These are phyloP conservation scores for Amanita rimosa DNA, from an alignment of 768 basidiomycete genomes.

Conservation along the genomic window DNA sequence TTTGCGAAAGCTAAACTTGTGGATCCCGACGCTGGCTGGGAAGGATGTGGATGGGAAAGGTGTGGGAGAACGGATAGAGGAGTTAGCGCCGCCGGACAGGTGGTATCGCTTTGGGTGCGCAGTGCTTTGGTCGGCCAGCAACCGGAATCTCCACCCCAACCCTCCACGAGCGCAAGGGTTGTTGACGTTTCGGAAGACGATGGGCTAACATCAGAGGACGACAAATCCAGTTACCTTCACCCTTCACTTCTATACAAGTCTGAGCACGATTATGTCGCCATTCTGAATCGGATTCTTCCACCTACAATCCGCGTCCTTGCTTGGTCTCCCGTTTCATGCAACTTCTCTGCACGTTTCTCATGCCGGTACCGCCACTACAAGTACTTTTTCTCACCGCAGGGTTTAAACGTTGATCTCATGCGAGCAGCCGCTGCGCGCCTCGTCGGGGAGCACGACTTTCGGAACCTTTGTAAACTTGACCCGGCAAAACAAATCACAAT, in stretches of 20 bases:
- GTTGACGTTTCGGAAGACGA: neutral
- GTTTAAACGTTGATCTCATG: conserved; percentile 69
- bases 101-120: conserved; percentile 84
- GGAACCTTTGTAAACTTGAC: conserved; percentile 92
- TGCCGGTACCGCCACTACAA: conserved; percentile 92
- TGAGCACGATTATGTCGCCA: conserved; percentile 67
- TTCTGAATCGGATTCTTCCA: conserved; percentile 84
- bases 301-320: conserved; percentile 83
- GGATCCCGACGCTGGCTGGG: conserved; percentile 59
- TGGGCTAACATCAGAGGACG: conserved; percentile 17
- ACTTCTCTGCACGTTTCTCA: conserved; percentile 83
- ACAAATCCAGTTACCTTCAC: conserved; percentile 28
- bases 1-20: conserved; percentile 70
- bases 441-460: conserved; percentile 88
- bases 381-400: conserved; percentile 77
- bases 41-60: conserved; percentile 83
- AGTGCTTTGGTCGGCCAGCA: conserved; percentile 39
- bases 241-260: conserved; percentile 6
- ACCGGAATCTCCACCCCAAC: conserved; percentile 5
- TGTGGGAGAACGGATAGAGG: conserved; percentile 95
- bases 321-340: conserved; percentile 78
- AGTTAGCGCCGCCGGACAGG: conserved; percentile 90
- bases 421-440: conserved; percentile 57
- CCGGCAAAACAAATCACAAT: conserved; percentile 81
- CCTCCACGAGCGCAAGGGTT: neutral